Percentiles rank a stretch among this genome's conserved stretches.
phyloP scores from a whole-genome alignment of 495 filamentous ascomycete species.

The Podospora comata region DNA sequence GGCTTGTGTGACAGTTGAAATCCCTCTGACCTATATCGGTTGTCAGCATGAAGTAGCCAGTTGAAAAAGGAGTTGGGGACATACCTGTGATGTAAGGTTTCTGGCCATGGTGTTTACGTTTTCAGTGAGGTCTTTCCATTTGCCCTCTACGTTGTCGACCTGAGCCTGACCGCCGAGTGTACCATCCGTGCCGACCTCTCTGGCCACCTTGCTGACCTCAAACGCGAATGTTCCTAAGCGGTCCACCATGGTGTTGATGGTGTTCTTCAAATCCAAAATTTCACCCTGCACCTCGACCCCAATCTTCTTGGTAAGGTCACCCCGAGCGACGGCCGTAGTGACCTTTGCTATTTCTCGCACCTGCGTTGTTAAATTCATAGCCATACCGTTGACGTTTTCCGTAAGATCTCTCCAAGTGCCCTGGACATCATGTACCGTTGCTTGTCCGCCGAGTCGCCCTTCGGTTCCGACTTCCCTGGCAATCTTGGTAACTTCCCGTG shows the following conservation, averaged over 20 bases:
- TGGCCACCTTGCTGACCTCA: constrained; percentile 97
- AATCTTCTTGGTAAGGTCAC: constrained; percentile 94
- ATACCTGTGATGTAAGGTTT: constrained; percentile 81
- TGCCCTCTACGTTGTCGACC: constrained; percentile 96
- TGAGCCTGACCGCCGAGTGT: constrained; percentile 93
- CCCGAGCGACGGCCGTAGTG: constrained; percentile 91
- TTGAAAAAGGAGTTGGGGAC: not conserved
- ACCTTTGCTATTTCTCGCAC: constrained; percentile 98
- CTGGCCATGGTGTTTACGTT: constrained; percentile 95
- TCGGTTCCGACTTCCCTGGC: constrained; percentile 96
- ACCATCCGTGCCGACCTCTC: constrained; percentile 97
- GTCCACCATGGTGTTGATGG: constrained; percentile 99
- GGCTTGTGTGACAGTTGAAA: constrained; percentile 94
- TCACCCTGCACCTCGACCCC: constrained; percentile 94
- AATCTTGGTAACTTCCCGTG: constrained; percentile 96
- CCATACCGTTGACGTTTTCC: constrained; percentile 98
- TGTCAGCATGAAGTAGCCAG: not conserved
- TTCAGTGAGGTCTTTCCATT: constrained; percentile 98
- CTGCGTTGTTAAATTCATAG: constrained; percentile 96
- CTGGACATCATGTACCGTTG: constrained; percentile 94
- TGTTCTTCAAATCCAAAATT: constrained; percentile 91
- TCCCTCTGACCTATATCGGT: constrained; percentile 67
- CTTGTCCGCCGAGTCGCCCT: constrained; percentile 91
- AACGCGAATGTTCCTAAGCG: constrained; percentile 94
- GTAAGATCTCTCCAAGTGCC: constrained; percentile 97